phyloP scores from a whole-genome alignment of 768 basidiomycete species.

The Zangia roseola region DNA sequence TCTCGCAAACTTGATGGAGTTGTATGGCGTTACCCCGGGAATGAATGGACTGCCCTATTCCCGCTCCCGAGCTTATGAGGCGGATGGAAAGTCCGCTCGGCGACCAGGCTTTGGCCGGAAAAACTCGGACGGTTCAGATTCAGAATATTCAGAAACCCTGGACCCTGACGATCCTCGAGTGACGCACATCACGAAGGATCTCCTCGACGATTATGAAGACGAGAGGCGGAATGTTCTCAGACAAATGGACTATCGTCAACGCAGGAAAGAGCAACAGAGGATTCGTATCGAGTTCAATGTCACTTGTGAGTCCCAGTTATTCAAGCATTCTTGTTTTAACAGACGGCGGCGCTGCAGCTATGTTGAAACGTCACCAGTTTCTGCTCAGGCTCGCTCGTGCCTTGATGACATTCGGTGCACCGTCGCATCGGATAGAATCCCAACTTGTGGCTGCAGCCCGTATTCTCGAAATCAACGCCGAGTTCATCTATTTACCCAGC shows the following conservation, averaged over 20 bases:
- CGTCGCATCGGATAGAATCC: slow-evolving; percentile 91
- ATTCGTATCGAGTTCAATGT: slow-evolving; percentile 75
- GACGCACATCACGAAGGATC: slow-evolving; percentile 51
- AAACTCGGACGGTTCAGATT: slow-evolving; percentile 45
- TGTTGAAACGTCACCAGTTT: slow-evolving; percentile 81
- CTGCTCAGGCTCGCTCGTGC: slow-evolving; percentile 82
- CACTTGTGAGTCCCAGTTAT: slow-evolving; percentile 47
- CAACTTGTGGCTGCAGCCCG: slow-evolving; percentile 86
- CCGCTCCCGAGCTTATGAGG: slow-evolving; percentile 22
- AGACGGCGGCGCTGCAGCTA: slow-evolving; percentile 43
- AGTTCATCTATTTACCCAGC: slow-evolving; percentile 83
- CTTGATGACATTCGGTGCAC: slow-evolving; percentile 90
- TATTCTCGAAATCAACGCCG: slow-evolving; percentile 87
- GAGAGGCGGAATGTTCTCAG: slow-evolving; percentile 59
- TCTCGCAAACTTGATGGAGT: slow-evolving; percentile 30
- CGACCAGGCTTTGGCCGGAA: slow-evolving; percentile 27
- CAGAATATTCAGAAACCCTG: slow-evolving; percentile 47
- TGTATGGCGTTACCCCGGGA: slow-evolving; percentile 27
- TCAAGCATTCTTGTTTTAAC: slow-evolving; percentile 1
- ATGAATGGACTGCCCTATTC: slow-evolving; percentile 24
- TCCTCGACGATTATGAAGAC: slow-evolving; percentile 59
- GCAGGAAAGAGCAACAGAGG: slow-evolving; percentile 62
- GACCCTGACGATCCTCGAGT: slow-evolving; percentile 75
- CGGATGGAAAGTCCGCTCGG: slow-evolving; percentile 6
- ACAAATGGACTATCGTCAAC: slow-evolving; percentile 65